A percentile compares a stretch with the other conserved stretches of the same genome.
Conservation (phyloP, 164 flowering plant species). For the Houttuynia cordata region DNA sequence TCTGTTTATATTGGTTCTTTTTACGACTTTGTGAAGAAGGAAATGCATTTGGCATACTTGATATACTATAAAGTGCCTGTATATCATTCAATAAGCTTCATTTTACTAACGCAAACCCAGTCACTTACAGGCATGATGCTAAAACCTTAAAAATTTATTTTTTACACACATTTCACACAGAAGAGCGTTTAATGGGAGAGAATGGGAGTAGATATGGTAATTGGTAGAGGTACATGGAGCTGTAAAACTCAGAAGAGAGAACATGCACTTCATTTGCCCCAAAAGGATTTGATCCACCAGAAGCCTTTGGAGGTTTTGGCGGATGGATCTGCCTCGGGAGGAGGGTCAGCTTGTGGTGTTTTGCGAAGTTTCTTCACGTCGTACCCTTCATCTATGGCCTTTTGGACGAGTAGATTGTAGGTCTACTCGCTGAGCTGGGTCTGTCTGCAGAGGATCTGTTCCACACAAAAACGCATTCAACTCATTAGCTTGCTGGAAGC, state of each 20-base stretch:
- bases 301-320: constrained; percentile 59
- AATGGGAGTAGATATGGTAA: too few relatives aligned
- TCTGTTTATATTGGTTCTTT: too few relatives aligned
- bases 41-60: too few relatives aligned
- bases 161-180: too few relatives aligned
- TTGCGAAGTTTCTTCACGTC: constrained; percentile 77
- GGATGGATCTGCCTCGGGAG: constrained; percentile 46
- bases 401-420: constrained; percentile 57
- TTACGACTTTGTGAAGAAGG: too few relatives aligned
- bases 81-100: too few relatives aligned
- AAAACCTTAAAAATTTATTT: too few relatives aligned
- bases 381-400: constrained; percentile 71
- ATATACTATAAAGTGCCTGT: too few relatives aligned
- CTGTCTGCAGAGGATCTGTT: constrained; percentile 65
- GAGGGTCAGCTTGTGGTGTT: constrained; percentile 69
- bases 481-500: too few relatives aligned
- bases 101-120: too few relatives aligned
- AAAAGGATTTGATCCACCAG: not conserved
- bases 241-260: not conserved
- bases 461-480: not conserved
- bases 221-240: too few relatives aligned
- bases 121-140: too few relatives aligned
- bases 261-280: not conserved
- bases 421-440: constrained; percentile 55
- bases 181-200: not conserved